Percentiles rank a stretch among this genome's conserved stretches.
These are phyloP conservation scores for Podila clonocystis DNA, from an alignment of 192 early-diverging fungal species.

Conservation along the genomic window DNA sequence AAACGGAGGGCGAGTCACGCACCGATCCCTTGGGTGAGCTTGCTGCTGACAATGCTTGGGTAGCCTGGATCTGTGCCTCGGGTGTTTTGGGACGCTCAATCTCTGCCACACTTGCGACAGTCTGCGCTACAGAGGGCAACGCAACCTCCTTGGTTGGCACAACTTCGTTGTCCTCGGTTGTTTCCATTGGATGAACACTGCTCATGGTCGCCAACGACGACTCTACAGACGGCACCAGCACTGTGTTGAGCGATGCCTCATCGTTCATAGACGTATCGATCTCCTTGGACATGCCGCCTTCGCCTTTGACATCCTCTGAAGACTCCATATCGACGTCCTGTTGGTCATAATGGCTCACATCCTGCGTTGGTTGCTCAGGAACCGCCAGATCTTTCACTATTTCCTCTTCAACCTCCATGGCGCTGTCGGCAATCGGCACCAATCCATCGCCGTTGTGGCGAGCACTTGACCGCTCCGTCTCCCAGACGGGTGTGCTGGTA, in stretches of 20 bases:
- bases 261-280: neutral
- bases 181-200: neutral
- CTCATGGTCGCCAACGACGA: slow-evolving; percentile 2
- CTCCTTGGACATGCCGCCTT: neutral
- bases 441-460: slow-evolving; percentile 22
- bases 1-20: slow-evolving; percentile 21
- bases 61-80: neutral
- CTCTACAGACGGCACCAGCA: neutral
- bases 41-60: neutral
- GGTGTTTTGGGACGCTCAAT: slow-evolving; percentile 1
- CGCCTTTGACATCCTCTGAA: slow-evolving; percentile 4
- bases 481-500: slow-evolving; percentile 5
- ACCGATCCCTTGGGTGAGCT: slow-evolving; percentile 9
- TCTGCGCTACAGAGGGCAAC: neutral
- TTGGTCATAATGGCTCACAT: neutral
- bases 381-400: neutral
- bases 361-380: neutral
- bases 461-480: neutral
- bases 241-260: neutral
- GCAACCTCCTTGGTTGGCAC: neutral
- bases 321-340: neutral
- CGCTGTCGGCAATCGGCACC: slow-evolving; percentile 25
- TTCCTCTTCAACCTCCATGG: slow-evolving; percentile 26
- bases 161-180: neutral
- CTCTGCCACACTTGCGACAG: neutral